A percentile compares a stretch with the other conserved stretches of the same genome.
Evolutionary conservation across 371 early-diverging fungal species (phyloP).

Genomic region (Syncephalastrum monosporum): DNA sequence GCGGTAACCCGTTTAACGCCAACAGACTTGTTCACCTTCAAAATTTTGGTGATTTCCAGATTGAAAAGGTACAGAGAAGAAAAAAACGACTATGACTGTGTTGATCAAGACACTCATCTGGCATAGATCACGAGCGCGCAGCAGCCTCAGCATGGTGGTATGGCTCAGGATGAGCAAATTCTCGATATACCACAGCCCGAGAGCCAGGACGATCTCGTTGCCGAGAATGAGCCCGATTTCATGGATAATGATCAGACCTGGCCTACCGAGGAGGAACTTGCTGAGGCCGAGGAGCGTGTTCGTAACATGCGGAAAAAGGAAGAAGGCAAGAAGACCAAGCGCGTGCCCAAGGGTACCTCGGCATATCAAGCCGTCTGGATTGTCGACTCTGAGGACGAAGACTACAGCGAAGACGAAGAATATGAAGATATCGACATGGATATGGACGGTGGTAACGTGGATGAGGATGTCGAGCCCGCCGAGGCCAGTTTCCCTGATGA

Average conservation of each 20-base stretch:
- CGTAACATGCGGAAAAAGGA: constrained; percentile 30
- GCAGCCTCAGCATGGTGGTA: constrained; percentile 18
- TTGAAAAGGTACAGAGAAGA: constrained; percentile 58
- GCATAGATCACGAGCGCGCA: constrained; percentile 31
- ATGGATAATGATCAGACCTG: constrained; percentile 96
- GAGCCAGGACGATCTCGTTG: constrained; percentile 72
- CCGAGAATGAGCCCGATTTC: constrained; percentile 87
- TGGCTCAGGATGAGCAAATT: constrained; percentile 51
- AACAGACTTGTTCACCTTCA: constrained; percentile 91
- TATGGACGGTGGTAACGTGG: constrained; percentile 42
- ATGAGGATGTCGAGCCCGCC: constrained; percentile 41
- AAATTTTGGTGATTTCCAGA: constrained; percentile 89
- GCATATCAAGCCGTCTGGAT: constrained; percentile 98
- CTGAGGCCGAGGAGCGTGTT: constrained; percentile 66
- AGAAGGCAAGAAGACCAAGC: constrained; percentile 30
- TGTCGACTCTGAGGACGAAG: constrained; percentile 72
- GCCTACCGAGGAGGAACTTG: constrained; percentile 95
- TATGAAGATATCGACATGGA: constrained; percentile 39
- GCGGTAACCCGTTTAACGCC: constrained; percentile 79
- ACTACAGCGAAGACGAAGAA: constrained; percentile 64
- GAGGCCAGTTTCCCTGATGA: constrained; percentile 32
- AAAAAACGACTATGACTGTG: background rate
- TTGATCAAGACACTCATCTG: background rate
- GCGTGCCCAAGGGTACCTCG: constrained; percentile 95
- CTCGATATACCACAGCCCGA: constrained; percentile 65